Conservation (phyloP, 1,284 basidiomycete genomes). For the Pterula multifida region DNA sequence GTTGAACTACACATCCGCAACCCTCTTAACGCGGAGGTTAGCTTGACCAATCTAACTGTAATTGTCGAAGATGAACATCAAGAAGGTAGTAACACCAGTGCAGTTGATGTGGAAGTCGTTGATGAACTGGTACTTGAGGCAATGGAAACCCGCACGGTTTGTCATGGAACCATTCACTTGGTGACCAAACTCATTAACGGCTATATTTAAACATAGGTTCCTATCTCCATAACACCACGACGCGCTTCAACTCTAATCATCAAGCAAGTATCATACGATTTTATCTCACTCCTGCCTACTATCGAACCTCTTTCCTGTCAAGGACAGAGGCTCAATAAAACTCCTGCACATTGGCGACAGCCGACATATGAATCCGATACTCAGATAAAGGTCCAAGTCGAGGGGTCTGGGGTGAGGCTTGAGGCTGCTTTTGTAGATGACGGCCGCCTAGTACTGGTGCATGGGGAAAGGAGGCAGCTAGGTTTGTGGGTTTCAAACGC, state of each 20-base stretch:
- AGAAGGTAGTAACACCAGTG: conserved; percentile 2
- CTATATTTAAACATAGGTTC: conserved; percentile 41
- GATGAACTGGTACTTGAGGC: conserved; percentile 44
- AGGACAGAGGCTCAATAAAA: conserved; percentile 59
- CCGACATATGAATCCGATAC: conserved; percentile 57
- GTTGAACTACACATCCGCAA: conserved; percentile 58
- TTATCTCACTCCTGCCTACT: conserved; percentile 52
- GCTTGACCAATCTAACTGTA: conserved; percentile 47
- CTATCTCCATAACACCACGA: conserved; percentile 43
- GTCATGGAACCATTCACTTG: too few relatives aligned
- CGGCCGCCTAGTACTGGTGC: conserved; percentile 33
- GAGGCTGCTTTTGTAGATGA: conserved; percentile 43
- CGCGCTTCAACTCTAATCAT: conserved; percentile 41
- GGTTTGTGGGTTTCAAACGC: conserved; percentile 48
- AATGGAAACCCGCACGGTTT: conserved; percentile 46
- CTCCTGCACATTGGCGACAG: conserved; percentile 50
- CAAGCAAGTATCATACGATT: conserved; percentile 46
- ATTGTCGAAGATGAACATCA: conserved; percentile 26
- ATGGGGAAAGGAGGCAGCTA: conserved; percentile 51
- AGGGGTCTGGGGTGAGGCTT: conserved; percentile 47
- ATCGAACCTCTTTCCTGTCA: conserved; percentile 49
- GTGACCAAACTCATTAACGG: too few relatives aligned
- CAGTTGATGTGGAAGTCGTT: conserved; percentile 44
- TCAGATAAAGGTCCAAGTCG: conserved; percentile 41
- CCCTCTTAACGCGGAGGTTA: conserved; percentile 59